Percentiles rank a stretch among this genome's conserved stretches.
Conservation (phyloP, 1,139 yeast species). For the Candida freyschussii region DNA sequence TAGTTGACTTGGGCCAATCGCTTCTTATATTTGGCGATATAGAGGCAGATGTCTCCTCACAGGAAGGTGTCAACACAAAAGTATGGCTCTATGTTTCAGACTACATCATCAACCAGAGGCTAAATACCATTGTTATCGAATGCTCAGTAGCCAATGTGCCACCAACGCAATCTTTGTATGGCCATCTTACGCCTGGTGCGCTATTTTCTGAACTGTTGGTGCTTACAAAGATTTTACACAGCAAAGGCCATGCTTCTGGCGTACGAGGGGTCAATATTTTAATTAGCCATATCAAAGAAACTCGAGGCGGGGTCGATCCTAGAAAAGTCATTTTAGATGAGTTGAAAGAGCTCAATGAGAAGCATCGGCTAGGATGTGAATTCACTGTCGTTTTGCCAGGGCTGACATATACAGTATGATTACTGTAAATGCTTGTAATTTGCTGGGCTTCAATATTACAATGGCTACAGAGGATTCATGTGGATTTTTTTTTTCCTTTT, state of each 20-base stretch:
- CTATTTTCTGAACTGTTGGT: slow-evolving; percentile 50
- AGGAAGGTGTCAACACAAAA: slow-evolving; percentile 35
- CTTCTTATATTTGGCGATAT: slow-evolving; percentile 67
- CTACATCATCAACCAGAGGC: slow-evolving; percentile 32
- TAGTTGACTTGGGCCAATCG: slow-evolving; percentile 28
- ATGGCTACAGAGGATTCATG: no score
- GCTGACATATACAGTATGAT: slow-evolving; percentile 29
- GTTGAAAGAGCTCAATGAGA: slow-evolving; percentile 38
- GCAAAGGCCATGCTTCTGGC: slow-evolving; percentile 24
- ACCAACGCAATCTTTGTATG: slow-evolving; percentile 49
- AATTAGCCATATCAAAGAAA: slow-evolving; percentile 71
- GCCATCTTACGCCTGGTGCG: slow-evolving; percentile 71
- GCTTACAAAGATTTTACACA: slow-evolving; percentile 1
- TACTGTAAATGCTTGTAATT: not conserved
- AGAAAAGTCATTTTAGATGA: slow-evolving; percentile 44
- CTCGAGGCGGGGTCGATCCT: slow-evolving; percentile 42
- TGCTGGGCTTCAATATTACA: no score
- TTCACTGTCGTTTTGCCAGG: slow-evolving; percentile 57
- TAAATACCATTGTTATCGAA: slow-evolving; percentile 64
- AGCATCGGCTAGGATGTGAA: slow-evolving; percentile 35
- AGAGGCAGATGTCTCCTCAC: slow-evolving; percentile 57
- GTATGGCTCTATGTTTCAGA: slow-evolving; percentile 60
- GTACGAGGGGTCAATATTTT: slow-evolving; percentile 49
- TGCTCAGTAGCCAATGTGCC: slow-evolving; percentile 61
- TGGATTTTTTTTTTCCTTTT: not conserved